Evolutionary conservation across 169 alveolate species (phyloP), one percentile per base, ranked within the genome.

Genomic region (Plasmodium cynomolgi): DNA sequence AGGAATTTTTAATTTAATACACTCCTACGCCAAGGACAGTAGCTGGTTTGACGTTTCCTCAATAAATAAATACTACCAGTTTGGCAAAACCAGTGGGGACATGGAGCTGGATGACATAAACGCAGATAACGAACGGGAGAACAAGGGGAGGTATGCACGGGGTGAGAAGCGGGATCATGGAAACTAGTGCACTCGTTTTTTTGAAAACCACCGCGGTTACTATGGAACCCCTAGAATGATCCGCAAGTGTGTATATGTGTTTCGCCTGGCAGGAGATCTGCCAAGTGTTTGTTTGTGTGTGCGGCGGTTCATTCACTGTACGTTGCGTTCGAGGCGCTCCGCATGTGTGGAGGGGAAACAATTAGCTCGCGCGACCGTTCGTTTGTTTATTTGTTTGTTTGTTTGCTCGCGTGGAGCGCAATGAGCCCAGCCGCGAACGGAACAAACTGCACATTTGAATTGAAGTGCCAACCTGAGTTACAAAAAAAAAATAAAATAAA

Each of bases 31-130:
- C 3, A 90, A 90, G 54, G 94, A 90, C 31, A 90, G 74, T 80
- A 90, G 73, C 74, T 90, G 94, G 94, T 90, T 90, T 90, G 94
- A 90, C 54, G 91, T 90, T 15, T 80, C 94, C 0, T 74, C 94
- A 1, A 90, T 90, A 33, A 90, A 90, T 54, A 90, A 80, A 41
- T 90, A 90, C 15, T 90, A 80, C 83, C 75, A 80, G 15, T 90
- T 90, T 79, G 82, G 83, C 39, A 90, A 90, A 90, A 37, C 15
- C n/a, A 23, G 17, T 62, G 56, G 39, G 3, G 94, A 90, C 26
- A 20, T 62, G 47, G 94, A 90, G 50, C 26, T 90, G 26, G 94
- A 80, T 29, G 74, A 81, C 74, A 90, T 90, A 31, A 81, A 73
- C 26, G 34, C 20, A 6, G 74, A 23, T 81, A n/a, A 80, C 20